phyloP scores from a whole-genome alignment of 2,329 filamentous ascomycete species.

The Septoria petroselini region DNA sequence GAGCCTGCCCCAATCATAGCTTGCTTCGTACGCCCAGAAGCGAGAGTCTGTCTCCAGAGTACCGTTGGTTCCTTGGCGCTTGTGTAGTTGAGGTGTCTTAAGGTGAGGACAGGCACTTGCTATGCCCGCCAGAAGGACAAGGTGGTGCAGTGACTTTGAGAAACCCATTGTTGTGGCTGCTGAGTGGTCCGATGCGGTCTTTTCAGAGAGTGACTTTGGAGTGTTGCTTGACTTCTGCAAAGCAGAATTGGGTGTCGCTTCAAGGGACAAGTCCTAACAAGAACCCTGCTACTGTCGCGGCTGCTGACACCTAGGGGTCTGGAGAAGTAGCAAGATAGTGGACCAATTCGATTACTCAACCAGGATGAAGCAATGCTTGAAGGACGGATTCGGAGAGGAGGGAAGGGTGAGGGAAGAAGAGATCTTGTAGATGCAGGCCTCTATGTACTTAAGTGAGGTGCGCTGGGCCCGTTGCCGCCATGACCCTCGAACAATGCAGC shows the following conservation, averaged over 20 bases:
- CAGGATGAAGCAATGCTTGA: neutral
- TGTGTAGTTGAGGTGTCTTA: conserved; percentile 15
- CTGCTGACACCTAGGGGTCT: no score
- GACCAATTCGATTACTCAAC: neutral
- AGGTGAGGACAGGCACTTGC: conserved; percentile 14
- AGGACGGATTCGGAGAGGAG: neutral
- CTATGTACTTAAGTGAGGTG: neutral
- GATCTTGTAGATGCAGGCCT: neutral
- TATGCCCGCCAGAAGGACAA: conserved; percentile 1
- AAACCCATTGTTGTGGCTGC: neutral
- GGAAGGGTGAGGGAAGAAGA: neutral
- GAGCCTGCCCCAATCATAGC: conserved; percentile 26
- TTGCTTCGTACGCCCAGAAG: conserved; percentile 26
- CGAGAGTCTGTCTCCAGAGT: conserved; percentile 14
- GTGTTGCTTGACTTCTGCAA: neutral
- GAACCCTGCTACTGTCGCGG: no score
- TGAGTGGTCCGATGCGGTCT: neutral
- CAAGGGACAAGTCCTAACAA: no score
- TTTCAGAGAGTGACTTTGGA: neutral
- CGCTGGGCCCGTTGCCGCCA: neutral
- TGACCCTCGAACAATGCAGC: neutral
- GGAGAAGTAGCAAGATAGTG: neutral
- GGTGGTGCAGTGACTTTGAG: neutral
- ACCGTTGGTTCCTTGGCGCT: conserved; percentile 17
- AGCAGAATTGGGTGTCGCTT: no score